Conservation (phyloP, 176 grass and related monocot genomes). For the Zoysia japonica region DNA sequence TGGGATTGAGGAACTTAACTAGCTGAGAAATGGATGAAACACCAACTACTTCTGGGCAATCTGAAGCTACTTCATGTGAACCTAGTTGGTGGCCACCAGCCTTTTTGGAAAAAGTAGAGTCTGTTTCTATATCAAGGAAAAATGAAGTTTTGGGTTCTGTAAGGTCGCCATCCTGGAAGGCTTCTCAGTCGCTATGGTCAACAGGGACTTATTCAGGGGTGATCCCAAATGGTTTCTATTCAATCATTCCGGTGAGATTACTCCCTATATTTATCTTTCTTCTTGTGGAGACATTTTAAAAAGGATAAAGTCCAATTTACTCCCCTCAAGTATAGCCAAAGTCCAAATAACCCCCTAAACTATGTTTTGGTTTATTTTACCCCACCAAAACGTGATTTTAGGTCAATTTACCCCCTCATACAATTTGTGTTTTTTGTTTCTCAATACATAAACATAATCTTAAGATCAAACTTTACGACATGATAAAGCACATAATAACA, state of each 20-base stretch:
- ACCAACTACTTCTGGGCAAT: slow-evolving; percentile 58
- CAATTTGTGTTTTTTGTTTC: too few species aligned
- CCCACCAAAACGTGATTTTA: too few species aligned
- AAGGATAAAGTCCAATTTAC: not conserved
- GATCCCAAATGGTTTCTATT: slow-evolving; percentile 98
- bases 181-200: slow-evolving; percentile 92
- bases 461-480: too few species aligned
- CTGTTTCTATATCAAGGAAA: slow-evolving; percentile 67
- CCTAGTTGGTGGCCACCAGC: slow-evolving; percentile 78
- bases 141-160: slow-evolving; percentile 52
- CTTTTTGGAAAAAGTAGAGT: slow-evolving; percentile 78
- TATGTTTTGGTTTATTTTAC: too few species aligned
- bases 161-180: slow-evolving; percentile 60
- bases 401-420: too few species aligned
- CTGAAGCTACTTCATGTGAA: slow-evolving; percentile 60
- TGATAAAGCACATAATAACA: too few species aligned
- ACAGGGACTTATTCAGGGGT: slow-evolving; percentile 74
- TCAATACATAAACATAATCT: too few species aligned
- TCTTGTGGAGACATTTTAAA: not conserved
- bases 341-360: too few species aligned
- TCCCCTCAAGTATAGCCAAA: too few species aligned
- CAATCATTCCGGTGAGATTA: slow-evolving; percentile 84
- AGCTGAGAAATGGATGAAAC: slow-evolving; percentile 75
- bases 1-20: slow-evolving; percentile 36
- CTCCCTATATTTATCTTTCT: slow-evolving; percentile 2